A percentile compares a stretch with the other conserved stretches of the same genome.
phyloP scores from a whole-genome alignment of 2,329 filamentous ascomycete species.

The Aspergillus thermomutatus region DNA sequence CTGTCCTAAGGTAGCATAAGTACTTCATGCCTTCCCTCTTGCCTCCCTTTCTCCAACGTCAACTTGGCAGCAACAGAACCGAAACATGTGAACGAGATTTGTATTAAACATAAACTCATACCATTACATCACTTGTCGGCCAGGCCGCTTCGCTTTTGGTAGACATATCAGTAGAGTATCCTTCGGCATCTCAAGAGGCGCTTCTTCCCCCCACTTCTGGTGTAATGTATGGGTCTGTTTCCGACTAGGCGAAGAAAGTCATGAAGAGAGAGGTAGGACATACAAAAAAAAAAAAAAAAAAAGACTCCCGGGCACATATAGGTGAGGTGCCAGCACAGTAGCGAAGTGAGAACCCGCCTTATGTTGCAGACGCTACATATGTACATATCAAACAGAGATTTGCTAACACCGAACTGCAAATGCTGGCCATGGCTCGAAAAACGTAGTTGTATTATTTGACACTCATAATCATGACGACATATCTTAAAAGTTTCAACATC shows the following conservation, averaged over 20 bases:
- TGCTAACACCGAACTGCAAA: too few relatives aligned
- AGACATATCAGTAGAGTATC: neutral
- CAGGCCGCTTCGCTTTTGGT: neutral
- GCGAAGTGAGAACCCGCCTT: neutral
- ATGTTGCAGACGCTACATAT: neutral
- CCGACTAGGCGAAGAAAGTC: neutral
- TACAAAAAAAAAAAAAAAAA: neutral
- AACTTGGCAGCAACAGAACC: neutral
- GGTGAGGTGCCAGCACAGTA: neutral
- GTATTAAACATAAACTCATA: neutral
- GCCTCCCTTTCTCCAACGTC: neutral
- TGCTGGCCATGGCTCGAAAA: too few relatives aligned
- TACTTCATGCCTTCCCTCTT: neutral
- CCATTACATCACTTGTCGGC: neutral
- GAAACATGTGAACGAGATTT: neutral
- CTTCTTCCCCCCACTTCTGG: neutral
- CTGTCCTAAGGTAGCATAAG: neutral
- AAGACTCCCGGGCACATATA: neutral
- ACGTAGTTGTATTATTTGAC: neutral
- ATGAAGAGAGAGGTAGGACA: neutral
- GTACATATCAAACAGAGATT: neutral
- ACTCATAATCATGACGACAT: neutral
- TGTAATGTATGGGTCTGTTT: neutral
- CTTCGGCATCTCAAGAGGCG: neutral
- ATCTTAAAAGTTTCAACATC: conserved; percentile 8